A percentile compares a stretch with the other conserved stretches of the same genome.
Conservation (phyloP, 768 basidiomycete genomes). For the Rhodosporidiobolus sp. region DNA sequence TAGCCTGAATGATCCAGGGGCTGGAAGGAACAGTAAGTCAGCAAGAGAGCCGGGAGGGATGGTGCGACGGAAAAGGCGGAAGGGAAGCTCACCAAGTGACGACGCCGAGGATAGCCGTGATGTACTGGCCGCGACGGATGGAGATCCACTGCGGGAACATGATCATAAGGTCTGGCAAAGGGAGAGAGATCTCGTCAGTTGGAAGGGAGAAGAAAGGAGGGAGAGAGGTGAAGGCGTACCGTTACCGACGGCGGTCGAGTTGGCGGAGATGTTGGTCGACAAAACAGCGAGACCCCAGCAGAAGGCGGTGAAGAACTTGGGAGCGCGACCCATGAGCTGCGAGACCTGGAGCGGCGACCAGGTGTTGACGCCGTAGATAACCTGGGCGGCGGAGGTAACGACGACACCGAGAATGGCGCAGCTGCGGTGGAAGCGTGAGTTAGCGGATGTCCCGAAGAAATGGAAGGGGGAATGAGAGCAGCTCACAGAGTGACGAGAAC, state of each 20-base stretch:
- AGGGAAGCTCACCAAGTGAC: neutral
- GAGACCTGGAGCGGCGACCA: slow-evolving; percentile 38
- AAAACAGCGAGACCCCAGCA: slow-evolving; percentile 21
- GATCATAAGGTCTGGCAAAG: slow-evolving; percentile 18
- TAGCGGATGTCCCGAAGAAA: too few relatives aligned
- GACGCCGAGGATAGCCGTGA: slow-evolving; percentile 14
- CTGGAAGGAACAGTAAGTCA: too few relatives aligned
- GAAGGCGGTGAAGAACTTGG: slow-evolving; percentile 40
- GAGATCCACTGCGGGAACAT: slow-evolving; percentile 45
- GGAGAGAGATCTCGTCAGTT: neutral
- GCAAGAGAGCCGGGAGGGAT: too few relatives aligned
- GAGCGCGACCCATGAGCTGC: slow-evolving; percentile 41
- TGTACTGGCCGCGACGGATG: slow-evolving; percentile 39
- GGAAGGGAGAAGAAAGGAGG: too few relatives aligned
- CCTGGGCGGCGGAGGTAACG: slow-evolving; percentile 33
- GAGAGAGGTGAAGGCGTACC: neutral
- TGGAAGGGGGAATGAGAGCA: too few relatives aligned
- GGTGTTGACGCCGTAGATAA: slow-evolving; percentile 34
- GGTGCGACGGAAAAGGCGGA: too few relatives aligned
- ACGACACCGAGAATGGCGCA: slow-evolving; percentile 36
- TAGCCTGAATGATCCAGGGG: slow-evolving; percentile 21
- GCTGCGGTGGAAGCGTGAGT: too few relatives aligned
- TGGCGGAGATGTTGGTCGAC: slow-evolving; percentile 36
- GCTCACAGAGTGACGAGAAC: slow-evolving; percentile 33
- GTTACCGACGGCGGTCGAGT: slow-evolving; percentile 37